phyloP scores from a whole-genome alignment of 306 rosid species.

The Casuarina cunninghamiana region DNA sequence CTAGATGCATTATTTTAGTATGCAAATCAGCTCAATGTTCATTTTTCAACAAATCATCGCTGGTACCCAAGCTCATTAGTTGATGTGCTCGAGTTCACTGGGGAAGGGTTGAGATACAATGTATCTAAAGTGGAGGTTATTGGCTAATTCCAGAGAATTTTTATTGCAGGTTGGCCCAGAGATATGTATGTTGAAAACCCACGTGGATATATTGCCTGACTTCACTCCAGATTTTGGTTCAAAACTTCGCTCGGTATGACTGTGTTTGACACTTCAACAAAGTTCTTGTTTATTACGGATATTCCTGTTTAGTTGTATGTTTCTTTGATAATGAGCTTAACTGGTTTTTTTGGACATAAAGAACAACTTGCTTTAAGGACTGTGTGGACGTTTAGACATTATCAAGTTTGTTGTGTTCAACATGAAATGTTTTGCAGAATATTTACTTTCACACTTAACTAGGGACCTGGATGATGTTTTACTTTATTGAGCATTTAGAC shows the following conservation, averaged over 20 bases:
- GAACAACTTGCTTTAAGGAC: neutral
- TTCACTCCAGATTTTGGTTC: slow-evolving; percentile 86
- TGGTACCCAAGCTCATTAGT: neutral
- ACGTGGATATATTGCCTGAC: slow-evolving; percentile 92
- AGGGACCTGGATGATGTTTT: neutral
- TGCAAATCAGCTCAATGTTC: neutral
- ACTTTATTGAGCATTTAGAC: neutral
- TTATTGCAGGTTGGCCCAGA: slow-evolving; percentile 77
- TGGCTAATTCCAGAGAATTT: slow-evolving; percentile 12
- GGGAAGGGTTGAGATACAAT: neutral
- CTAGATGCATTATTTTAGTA: neutral
- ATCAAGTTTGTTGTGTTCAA: neutral
- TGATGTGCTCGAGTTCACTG: neutral
- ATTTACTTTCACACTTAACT: neutral
- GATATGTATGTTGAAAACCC: slow-evolving; percentile 91
- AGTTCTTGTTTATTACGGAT: neutral
- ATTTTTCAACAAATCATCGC: neutral
- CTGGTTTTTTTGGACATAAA: neutral
- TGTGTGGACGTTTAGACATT: neutral
- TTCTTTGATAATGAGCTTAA: neutral
- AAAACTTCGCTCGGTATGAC: slow-evolving; percentile 69
- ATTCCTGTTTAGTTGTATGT: neutral
- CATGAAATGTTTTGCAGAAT: neutral
- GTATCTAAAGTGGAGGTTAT: neutral
- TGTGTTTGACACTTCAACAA: neutral